A percentile compares a stretch with the other conserved stretches of the same genome.
Conservation (phyloP, 345 rosid genomes). For the Theobroma cacao region DNA sequence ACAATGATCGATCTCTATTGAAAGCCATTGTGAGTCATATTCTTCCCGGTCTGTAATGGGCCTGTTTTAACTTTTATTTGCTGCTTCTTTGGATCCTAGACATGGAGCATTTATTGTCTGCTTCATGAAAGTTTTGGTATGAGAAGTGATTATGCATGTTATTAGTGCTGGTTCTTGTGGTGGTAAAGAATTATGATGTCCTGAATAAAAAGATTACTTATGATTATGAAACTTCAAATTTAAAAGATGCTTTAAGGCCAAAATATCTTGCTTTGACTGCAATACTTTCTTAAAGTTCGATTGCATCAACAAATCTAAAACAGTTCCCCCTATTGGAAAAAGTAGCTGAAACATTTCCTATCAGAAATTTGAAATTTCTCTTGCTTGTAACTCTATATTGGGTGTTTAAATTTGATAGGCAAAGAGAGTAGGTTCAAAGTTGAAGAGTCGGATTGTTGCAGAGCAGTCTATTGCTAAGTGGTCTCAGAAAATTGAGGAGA, state of each 20-base stretch:
- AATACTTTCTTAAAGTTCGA: not conserved
- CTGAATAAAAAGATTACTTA: not conserved
- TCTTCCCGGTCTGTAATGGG: slow-evolving; percentile 1
- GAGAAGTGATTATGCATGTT: not conserved
- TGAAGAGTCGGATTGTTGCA: slow-evolving; percentile 77
- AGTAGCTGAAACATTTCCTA: slow-evolving; percentile 1
- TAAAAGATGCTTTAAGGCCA: not conserved
- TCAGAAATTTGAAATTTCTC: not conserved
- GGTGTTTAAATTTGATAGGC: slow-evolving; percentile 44
- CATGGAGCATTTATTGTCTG: not conserved
- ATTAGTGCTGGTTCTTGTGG: not conserved
- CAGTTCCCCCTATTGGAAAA: not conserved
- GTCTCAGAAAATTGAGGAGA: slow-evolving; percentile 78
- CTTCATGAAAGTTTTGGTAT: not conserved
- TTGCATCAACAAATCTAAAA: slow-evolving; percentile 5
- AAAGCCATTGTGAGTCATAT: slow-evolving; percentile 78
- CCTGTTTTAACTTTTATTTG: slow-evolving; percentile 5
- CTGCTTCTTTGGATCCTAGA: not conserved
- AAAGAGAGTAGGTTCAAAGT: slow-evolving; percentile 84
- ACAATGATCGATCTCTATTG: slow-evolving; percentile 83
- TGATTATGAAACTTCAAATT: not conserved
- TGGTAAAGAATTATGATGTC: slow-evolving; percentile 1
- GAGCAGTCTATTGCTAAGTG: slow-evolving; percentile 88
- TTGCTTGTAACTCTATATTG: not conserved
- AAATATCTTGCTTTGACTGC: not conserved